Conservation (phyloP, 495 filamentous ascomycete species). For the Pyrenula massariospora region DNA sequence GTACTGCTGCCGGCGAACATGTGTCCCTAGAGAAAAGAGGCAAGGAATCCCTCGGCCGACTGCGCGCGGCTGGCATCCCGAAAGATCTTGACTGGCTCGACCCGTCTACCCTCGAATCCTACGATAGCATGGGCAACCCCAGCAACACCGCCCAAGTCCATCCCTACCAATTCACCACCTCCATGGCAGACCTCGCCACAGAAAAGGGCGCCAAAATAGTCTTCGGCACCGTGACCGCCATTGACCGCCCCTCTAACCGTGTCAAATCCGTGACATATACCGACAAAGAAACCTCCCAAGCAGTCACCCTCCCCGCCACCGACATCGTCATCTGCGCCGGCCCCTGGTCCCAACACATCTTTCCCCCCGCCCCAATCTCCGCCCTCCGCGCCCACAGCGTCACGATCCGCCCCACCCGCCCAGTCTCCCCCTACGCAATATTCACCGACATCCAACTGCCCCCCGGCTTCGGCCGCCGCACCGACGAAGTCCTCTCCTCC, state of each 20-base stretch:
- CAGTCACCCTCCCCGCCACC: conserved; percentile 57
- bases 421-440: conserved; percentile 76
- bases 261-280: conserved; percentile 67
- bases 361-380: conserved; percentile 66
- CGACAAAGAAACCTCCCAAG: conserved; percentile 46
- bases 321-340: conserved; percentile 78
- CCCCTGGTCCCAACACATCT: conserved; percentile 72
- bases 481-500: conserved; percentile 19
- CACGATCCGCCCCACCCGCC: conserved; percentile 58
- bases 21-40: conserved; percentile 66
- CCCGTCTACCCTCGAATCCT: conserved; percentile 49
- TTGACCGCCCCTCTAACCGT: conserved; percentile 31
- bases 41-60: conserved; percentile 41
- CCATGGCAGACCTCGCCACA: conserved; percentile 69
- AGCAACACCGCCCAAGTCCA: conserved; percentile 87
- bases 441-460: conserved; percentile 86
- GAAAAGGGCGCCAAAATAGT: conserved; percentile 64
- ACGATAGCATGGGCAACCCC: conserved; percentile 74
- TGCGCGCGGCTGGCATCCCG: conserved; percentile 54
- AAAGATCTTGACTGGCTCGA: conserved; percentile 81
- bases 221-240: conserved; percentile 51
- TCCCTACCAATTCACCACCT: conserved; percentile 81
- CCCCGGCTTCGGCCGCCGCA: conserved; percentile 20
- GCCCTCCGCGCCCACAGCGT: conserved; percentile 84
- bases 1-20: conserved; percentile 8